These are phyloP conservation scores for Paracoccidioides lutzii DNA, from an alignment of 2,329 filamentous ascomycete species.

Conservation along the genomic window DNA sequence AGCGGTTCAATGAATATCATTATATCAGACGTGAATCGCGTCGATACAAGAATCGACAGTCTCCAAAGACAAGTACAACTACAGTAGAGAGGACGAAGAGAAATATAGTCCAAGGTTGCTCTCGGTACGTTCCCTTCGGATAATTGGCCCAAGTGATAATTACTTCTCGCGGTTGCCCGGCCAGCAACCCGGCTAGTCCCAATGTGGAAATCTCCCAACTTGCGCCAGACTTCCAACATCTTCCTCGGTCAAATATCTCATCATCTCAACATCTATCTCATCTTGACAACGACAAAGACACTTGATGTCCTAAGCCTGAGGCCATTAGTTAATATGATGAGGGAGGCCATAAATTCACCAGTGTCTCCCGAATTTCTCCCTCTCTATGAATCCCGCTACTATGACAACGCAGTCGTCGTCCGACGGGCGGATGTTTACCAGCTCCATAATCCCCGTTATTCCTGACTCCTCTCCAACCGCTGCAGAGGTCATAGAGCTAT, in stretches of 20 bases:
- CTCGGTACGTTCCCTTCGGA: no score
- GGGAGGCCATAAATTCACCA: background rate
- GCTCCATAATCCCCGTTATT: conserved; percentile 19
- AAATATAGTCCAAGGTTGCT: no score
- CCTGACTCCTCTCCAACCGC: conserved; percentile 1
- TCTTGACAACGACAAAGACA: background rate
- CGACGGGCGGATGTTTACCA: conserved; percentile 21
- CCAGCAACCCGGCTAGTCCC: conserved; percentile 15
- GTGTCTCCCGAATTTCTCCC: background rate
- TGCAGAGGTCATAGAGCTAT: conserved; percentile 7
- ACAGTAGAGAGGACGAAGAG: no score
- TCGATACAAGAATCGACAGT: no score
- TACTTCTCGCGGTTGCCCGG: conserved; percentile 22
- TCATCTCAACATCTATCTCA: background rate
- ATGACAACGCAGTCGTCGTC: conserved; percentile 23
- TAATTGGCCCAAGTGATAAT: background rate
- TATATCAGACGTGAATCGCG: no score
- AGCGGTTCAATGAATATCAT: no score
- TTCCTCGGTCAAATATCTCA: background rate
- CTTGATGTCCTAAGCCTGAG: no score
- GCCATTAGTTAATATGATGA: no score
- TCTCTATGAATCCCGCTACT: background rate
- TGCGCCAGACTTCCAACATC: background rate
- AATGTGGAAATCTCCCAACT: conserved; percentile 20
- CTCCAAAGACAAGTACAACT: no score